phyloP scores from a whole-genome alignment of 768 basidiomycete genomes.

The Lactarius psammicola region DNA sequence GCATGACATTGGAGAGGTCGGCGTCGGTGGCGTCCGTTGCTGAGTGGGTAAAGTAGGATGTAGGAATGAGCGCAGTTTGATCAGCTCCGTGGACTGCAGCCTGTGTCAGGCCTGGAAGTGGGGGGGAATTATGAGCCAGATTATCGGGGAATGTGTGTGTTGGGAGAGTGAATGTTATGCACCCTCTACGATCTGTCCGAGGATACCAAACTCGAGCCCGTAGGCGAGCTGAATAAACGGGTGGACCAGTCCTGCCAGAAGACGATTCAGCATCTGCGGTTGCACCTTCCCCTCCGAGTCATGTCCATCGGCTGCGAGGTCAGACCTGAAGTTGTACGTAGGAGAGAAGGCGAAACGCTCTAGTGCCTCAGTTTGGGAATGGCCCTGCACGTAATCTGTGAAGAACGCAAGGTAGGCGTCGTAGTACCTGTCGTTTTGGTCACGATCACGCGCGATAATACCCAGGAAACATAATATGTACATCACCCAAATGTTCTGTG shows the following conservation, averaged over 20 bases:
- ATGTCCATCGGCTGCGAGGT: slow-evolving; percentile 22
- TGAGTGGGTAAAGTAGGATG: slow-evolving; percentile 29
- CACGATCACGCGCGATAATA: not conserved
- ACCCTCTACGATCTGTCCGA: slow-evolving; percentile 65
- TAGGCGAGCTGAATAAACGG: slow-evolving; percentile 63
- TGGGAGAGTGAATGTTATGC: not conserved
- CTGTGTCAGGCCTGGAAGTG: slow-evolving; percentile 51
- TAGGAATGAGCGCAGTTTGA: slow-evolving; percentile 39
- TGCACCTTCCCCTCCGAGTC: slow-evolving; percentile 32
- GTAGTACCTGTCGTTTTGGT: slow-evolving; percentile 48
- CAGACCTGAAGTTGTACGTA: slow-evolving; percentile 45
- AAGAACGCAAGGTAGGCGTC: slow-evolving; percentile 60
- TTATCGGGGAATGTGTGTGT: not conserved
- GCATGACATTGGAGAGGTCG: slow-evolving; percentile 30
- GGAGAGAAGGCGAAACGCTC: slow-evolving; percentile 62
- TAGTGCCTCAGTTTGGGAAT: slow-evolving; percentile 44
- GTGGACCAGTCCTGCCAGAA: slow-evolving; percentile 56
- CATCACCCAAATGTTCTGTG: slow-evolving; percentile 56
- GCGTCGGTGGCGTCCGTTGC: not conserved
- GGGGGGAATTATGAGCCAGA: not conserved
- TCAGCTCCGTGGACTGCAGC: slow-evolving; percentile 47
- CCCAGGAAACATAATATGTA: slow-evolving; percentile 33
- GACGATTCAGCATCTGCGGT: slow-evolving; percentile 56
- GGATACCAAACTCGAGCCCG: slow-evolving; percentile 59
- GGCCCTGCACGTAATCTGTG: slow-evolving; percentile 38